Evolutionary conservation across 352 stramenopile species (phyloP).

Genomic region (Thalassiosira delicatula): DNA sequence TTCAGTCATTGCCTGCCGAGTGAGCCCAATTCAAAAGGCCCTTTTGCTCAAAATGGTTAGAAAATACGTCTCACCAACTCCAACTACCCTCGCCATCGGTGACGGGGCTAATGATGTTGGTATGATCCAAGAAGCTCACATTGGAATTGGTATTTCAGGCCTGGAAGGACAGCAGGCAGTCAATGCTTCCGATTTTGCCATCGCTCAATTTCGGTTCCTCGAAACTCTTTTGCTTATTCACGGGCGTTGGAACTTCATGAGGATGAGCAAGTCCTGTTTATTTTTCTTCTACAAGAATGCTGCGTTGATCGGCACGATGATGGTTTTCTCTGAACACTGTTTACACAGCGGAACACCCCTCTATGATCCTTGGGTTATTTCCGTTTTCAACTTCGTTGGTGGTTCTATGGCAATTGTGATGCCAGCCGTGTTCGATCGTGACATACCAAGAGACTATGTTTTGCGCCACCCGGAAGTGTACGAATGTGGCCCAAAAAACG

Average conservation of each 20-base stretch:
- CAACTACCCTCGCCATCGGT: constrained; percentile 93
- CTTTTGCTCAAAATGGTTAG: constrained; percentile 95
- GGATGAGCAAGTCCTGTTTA: constrained; percentile 93
- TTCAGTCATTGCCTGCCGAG: constrained; percentile 96
- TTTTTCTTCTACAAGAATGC: constrained; percentile 99
- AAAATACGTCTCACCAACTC: constrained; percentile 85
- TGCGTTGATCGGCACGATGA: constrained; percentile 91
- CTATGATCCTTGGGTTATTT: constrained; percentile 88
- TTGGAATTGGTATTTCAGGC: constrained; percentile 97
- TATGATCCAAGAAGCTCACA: constrained; percentile 99
- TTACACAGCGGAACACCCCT: constrained; percentile 90
- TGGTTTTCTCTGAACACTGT: constrained; percentile 87
- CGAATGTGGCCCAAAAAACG: no score
- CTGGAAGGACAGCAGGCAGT: constrained; percentile 99
- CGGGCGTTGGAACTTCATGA: constrained; percentile 97
- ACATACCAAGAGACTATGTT: no score
- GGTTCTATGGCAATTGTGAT: no score
- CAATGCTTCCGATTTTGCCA: constrained; percentile 97
- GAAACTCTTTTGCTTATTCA: constrained; percentile 96
- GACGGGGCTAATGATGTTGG: constrained; percentile 99
- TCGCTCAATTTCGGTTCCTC: constrained; percentile 97
- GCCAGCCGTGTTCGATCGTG: no score
- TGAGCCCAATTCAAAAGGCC: constrained; percentile 97
- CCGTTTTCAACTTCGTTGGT: no score
- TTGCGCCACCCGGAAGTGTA: no score